A percentile compares a stretch with the other conserved stretches of the same genome.
Conservation (phyloP, 345 rosid genomes). For the Gynandropsis gynandra region DNA sequence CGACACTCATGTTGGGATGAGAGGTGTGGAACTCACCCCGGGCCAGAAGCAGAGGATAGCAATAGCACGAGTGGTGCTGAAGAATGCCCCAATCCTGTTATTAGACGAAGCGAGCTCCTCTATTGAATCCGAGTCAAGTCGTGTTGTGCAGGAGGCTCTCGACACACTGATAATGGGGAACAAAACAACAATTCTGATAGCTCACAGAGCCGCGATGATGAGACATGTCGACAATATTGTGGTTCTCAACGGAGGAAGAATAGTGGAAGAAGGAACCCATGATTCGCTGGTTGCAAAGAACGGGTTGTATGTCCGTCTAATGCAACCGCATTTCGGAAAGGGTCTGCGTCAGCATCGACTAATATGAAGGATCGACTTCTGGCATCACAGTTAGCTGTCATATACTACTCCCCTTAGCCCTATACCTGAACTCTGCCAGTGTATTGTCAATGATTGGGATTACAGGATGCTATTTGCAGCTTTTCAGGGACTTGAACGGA, state of each 20-base stretch:
- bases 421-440: no score
- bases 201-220: constrained; percentile 97
- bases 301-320: constrained; percentile 86
- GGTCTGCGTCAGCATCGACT: constrained; percentile 89
- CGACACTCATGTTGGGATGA: constrained; percentile 97
- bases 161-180: constrained; percentile 95
- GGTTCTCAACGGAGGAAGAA: constrained; percentile 94
- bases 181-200: constrained; percentile 91
- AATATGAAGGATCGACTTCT: constrained; percentile 25
- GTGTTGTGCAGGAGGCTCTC: constrained; percentile 97
- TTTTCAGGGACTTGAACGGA: constrained; percentile 9
- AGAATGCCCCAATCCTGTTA: constrained; percentile 90
- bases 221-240: constrained; percentile 94
- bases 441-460: no score
- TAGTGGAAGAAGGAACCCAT: constrained; percentile 92
- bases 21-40: constrained; percentile 96
- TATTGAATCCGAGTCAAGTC: constrained; percentile 94
- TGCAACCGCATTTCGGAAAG: constrained; percentile 96
- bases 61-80: constrained; percentile 86
- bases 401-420: no score
- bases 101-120: constrained; percentile 96
- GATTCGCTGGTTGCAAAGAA: constrained; percentile 76
- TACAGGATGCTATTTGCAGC: constrained; percentile 4
- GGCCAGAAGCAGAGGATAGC: constrained; percentile 99
- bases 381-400: background rate